Percentiles rank a stretch among this genome's conserved stretches.
These are phyloP conservation scores for Uronychia setigera DNA, from an alignment of 73 alveolate genomes.

Conservation along the genomic window DNA sequence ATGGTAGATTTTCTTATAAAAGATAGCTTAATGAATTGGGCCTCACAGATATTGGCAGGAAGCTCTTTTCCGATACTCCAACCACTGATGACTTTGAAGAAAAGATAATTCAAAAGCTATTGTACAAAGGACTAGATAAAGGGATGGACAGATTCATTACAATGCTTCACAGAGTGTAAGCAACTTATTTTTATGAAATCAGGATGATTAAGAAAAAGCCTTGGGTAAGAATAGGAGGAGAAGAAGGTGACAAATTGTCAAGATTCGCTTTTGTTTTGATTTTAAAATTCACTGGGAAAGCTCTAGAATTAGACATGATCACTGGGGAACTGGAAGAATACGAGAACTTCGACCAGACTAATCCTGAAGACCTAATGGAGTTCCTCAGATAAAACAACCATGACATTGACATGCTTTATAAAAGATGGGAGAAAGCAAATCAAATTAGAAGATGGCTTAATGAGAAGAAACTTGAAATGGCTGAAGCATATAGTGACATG, in stretches of 20 bases:
- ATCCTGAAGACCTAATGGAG: not conserved
- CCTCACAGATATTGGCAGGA: not conserved
- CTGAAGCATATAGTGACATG: not conserved
- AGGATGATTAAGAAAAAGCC: not conserved
- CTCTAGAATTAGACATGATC: not conserved
- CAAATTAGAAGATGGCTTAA: not conserved
- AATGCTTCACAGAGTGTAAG: not conserved
- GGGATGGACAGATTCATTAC: not conserved
- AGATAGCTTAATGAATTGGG: not conserved
- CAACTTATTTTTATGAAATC: too few species aligned
- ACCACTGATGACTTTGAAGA: not conserved
- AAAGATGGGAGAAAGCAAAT: not conserved
- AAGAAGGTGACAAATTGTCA: not conserved
- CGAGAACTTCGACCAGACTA: not conserved
- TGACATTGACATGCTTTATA: not conserved
- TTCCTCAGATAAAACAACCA: not conserved
- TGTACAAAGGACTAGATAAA: not conserved
- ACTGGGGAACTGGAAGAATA: not conserved
- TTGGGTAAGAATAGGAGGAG: not conserved
- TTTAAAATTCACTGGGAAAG: not conserved
- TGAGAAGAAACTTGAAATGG: not conserved
- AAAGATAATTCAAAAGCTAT: too few species aligned
- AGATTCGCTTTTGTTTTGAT: not conserved
- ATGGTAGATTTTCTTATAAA: not conserved
- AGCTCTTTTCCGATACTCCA: not conserved